Evolutionary conservation across 2,329 filamentous ascomycete species (phyloP).

Genomic region (Lachnum nothofagi): DNA sequence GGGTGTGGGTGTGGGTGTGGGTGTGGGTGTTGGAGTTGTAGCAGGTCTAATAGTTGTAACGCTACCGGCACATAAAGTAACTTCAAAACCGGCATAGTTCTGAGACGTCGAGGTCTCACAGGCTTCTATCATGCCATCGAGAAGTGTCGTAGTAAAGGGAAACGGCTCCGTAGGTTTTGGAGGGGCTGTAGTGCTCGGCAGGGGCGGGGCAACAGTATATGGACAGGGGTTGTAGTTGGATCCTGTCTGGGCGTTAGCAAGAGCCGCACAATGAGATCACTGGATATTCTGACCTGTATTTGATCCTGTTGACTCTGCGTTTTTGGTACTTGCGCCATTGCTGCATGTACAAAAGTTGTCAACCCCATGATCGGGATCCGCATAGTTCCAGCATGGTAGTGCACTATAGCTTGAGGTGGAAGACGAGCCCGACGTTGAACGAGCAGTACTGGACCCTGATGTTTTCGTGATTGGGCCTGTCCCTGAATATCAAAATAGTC

Average conservation of each 20-base stretch:
- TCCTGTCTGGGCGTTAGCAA: too few species aligned
- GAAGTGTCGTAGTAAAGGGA: neutral
- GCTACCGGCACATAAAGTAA: neutral
- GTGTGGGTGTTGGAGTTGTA: neutral
- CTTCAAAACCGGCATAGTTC: neutral
- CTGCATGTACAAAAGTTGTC: neutral
- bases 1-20: neutral
- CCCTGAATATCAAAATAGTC: neutral
- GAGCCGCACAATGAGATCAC: too few species aligned
- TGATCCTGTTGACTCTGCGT: neutral
- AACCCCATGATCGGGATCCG: neutral
- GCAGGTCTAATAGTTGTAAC: neutral
- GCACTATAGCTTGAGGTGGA: neutral
- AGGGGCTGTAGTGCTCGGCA: neutral
- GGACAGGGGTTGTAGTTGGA: neutral
- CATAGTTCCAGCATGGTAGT: neutral
- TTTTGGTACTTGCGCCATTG: neutral
- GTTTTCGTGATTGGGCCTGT: neutral
- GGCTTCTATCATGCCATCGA: neutral
- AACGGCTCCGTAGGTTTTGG: neutral
- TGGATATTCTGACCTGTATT: too few species aligned
- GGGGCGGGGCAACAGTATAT: neutral
- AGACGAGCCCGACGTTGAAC: neutral
- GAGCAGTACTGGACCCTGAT: neutral
- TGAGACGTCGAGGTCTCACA: neutral